Evolutionary conservation across 2,329 filamentous ascomycete species (phyloP), one percentile per base, ranked within the genome.

Genomic region (Hymenoscyphus occultus): DNA sequence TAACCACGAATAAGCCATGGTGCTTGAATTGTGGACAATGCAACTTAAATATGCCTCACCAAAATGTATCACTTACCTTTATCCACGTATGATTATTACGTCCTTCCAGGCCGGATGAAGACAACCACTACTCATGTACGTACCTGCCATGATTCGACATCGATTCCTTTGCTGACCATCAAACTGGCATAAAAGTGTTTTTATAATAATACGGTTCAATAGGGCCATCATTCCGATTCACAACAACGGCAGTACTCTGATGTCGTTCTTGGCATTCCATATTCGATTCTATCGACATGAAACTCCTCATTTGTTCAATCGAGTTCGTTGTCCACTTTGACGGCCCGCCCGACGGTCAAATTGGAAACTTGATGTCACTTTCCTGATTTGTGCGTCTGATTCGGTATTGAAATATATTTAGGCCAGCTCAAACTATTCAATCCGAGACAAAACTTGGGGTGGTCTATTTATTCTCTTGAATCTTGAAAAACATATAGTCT

Each of bases 181-280:
- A 54, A 51, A 54, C 19, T 54, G 12, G 19, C 48, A 28, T 3
- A 10, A 54, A 28, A 35, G 2, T 28, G 19, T 13, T 54, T 54
- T 54, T 12, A 13, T 19, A 19, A 13, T 19, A 19, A 54, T 54
- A 54, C 48, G 48, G 48, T 54, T 28, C 3, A 54, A 28, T 28
- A 54, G 48, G 48, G 48, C 48, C 48, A 28, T 5, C 48, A 54
- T 54, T 54, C 48, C 19, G 48, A 54, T 54, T 28, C 19, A 54
- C 48, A 28, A 54, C 10, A 54, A 54, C 48, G 48, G 48, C 19
- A 54, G n/a, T 13, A 35, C 35, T 54, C 22, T n/a, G 22, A 54
- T 4, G 28, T n/a, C 19, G 19, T 54, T 54, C 48, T 54, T 54
- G 48, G 48, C 48, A 54, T 54, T 54, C 48, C 48, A 19, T 54